Base-by-base conservation (phyloP, 2,329 filamentous ascomycete species). In the Botrytis sinoallii region DNA sequence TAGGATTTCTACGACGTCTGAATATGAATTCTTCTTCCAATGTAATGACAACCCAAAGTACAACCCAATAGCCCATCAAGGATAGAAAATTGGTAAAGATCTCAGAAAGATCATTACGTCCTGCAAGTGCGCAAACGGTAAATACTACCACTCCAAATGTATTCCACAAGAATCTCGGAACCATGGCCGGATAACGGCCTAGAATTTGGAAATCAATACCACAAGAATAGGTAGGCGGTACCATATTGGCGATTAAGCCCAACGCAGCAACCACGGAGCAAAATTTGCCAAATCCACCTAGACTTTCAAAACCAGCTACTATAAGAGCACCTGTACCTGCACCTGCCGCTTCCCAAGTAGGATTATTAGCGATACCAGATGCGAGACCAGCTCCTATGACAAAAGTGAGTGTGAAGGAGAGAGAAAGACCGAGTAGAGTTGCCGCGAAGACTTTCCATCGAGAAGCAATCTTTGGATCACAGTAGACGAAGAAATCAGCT, bases 1-100 rank as follows among this genome's bases (percentile, higher is more conserved):
- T 84, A 1, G 77, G 76, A 1, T 74, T 76, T 55, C 61, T 74
- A 7, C 79, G 78, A 4, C 84, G 82, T 2, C 89, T 85, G 80
- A 92, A 92, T 67, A 92, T 83, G 32, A 90, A 80, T 67, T 90
- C 86, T 78, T 93, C 91, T 78, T 89, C 85, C 3, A 90, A 81
- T 2, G 88, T 83, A 65, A 92, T 90, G 2, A 86, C 86, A 32
- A 91, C 85, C 88, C 89, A 91, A 63, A 91, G 88, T 22, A 86
- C 86, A 25, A 91, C 85, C 90, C 89, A 92, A 81, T 92, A 92
- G 2, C 90, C 91, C 88, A 92, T 92, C 35, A 92, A 82, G 0
- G 89, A 89, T 8, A 92, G 84, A 80, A 92, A 92, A 79, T 92
- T 92, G 18, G 88, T 89, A 79, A 92, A 91, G 74, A 92, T 91